A percentile compares a stretch with the other conserved stretches of the same genome.
These are phyloP conservation scores for Tylopilus sp. DNA, from an alignment of 768 basidiomycete genomes.

Conservation along the genomic window DNA sequence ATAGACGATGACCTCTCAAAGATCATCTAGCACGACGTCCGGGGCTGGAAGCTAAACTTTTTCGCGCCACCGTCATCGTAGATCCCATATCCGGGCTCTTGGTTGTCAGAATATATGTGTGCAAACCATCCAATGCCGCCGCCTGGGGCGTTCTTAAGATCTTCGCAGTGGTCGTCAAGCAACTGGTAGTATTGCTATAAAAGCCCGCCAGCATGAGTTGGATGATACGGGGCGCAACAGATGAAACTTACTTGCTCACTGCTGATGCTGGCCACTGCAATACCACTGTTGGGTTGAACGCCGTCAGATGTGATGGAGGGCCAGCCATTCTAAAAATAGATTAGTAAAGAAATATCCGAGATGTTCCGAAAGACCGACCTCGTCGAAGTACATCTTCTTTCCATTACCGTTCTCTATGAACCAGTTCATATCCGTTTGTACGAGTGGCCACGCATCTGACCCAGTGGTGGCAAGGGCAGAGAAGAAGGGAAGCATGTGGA, in stretches of 20 bases:
- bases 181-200: slow-evolving; percentile 53
- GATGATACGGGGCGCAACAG: neutral
- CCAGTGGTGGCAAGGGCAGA: slow-evolving; percentile 37
- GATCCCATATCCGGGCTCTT: slow-evolving; percentile 70
- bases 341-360: neutral
- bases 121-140: slow-evolving; percentile 82
- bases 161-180: slow-evolving; percentile 59
- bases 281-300: slow-evolving; percentile 62
- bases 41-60: slow-evolving; percentile 67
- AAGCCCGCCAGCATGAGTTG: neutral
- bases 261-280: slow-evolving; percentile 55
- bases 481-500: slow-evolving; percentile 74
- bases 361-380: slow-evolving; percentile 40
- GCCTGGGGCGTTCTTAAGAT: slow-evolving; percentile 54
- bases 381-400: slow-evolving; percentile 74
- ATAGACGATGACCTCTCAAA: neutral
- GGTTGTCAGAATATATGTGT: slow-evolving; percentile 69
- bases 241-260: slow-evolving; percentile 52
- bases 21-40: slow-evolving; percentile 48
- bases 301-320: slow-evolving; percentile 60
- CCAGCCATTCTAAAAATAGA: slow-evolving; percentile 67
- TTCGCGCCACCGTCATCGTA: slow-evolving; percentile 44
- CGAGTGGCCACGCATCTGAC: slow-evolving; percentile 59
- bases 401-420: slow-evolving; percentile 57
- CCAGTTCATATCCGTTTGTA: slow-evolving; percentile 59